Evolutionary conservation across 208 protist species (phyloP).

Genomic region (Herpetomonas tarakana): DNA sequence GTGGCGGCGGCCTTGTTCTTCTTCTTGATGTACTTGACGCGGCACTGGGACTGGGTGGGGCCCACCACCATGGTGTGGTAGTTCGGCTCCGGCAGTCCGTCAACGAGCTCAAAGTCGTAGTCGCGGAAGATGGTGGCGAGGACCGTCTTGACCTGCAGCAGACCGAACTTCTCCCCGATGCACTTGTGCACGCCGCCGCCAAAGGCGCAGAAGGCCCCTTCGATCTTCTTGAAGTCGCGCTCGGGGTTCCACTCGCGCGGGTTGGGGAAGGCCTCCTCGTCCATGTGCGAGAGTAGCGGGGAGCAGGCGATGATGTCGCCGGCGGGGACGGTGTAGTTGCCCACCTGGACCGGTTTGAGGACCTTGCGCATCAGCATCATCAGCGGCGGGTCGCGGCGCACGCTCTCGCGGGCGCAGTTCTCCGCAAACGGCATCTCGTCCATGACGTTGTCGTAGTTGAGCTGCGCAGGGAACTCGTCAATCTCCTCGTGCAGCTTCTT

Average conservation of each 20-base stretch:
- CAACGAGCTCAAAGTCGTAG: slow-evolving; percentile 86
- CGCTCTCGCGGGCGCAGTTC: slow-evolving; percentile 82
- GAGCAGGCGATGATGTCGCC: slow-evolving; percentile 87
- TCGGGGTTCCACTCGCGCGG: slow-evolving; percentile 83
- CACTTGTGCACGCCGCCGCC: slow-evolving; percentile 90
- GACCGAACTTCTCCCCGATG: slow-evolving; percentile 92
- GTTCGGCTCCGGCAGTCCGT: slow-evolving; percentile 71
- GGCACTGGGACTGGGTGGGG: slow-evolving; percentile 59
- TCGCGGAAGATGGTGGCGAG: slow-evolving; percentile 78
- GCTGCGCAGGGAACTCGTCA: slow-evolving; percentile 70
- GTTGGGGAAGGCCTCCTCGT: slow-evolving; percentile 84
- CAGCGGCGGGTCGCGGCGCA: slow-evolving; percentile 91
- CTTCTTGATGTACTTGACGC: slow-evolving; percentile 72
- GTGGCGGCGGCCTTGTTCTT: slow-evolving; percentile 27
- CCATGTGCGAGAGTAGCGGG: slow-evolving; percentile 72
- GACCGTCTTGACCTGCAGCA: slow-evolving; percentile 93
- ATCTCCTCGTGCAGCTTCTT: slow-evolving; percentile 64
- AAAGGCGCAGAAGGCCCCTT: slow-evolving; percentile 83
- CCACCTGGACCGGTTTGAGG: slow-evolving; percentile 67
- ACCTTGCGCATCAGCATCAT: slow-evolving; percentile 93
- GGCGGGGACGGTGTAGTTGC: slow-evolving; percentile 82
- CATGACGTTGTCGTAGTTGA: slow-evolving; percentile 90
- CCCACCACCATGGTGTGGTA: slow-evolving; percentile 91
- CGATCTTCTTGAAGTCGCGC: slow-evolving; percentile 75
- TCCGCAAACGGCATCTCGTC: slow-evolving; percentile 89